Conservation (phyloP, 352 stramenopile genomes). For the Globisporangium takayamanum region DNA sequence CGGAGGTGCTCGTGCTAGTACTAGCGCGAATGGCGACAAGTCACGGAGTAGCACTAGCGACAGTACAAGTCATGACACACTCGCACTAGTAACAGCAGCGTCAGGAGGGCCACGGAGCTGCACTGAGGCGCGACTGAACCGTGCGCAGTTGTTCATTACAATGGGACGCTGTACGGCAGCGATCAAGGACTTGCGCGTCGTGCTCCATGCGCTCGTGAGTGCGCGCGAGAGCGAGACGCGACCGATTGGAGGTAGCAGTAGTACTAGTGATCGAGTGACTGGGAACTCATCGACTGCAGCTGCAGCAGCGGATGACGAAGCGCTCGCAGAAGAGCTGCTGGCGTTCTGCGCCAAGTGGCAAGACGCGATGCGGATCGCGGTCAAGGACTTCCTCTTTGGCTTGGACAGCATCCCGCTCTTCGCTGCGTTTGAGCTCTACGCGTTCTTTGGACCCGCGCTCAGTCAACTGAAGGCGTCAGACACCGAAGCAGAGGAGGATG, state of each 20-base stretch:
- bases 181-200: constrained; percentile 28
- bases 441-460: constrained; percentile 19
- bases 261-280: neutral
- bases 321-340: constrained; percentile 23
- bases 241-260: neutral
- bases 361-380: constrained; percentile 32
- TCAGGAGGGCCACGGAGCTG: constrained; percentile 3
- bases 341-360: constrained; percentile 45
- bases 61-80: no score
- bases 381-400: constrained; percentile 50
- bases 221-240: neutral
- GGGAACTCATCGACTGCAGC: neutral
- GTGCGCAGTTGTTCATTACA: constrained; percentile 45
- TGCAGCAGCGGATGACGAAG: constrained; percentile 18
- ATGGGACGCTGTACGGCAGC: constrained; percentile 39
- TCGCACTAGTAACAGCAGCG: neutral
- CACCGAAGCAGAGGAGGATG: neutral
- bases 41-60: neutral
- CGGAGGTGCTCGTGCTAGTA: neutral
- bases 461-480: constrained; percentile 8
- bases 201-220: constrained; percentile 3
- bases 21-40: neutral
- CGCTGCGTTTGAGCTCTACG: constrained; percentile 20
- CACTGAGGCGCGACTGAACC: constrained; percentile 41
- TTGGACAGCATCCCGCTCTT: constrained; percentile 37